Evolutionary conservation across 177 flowering plant species (phyloP), one percentile per base, ranked within the genome.

Genomic region (Vitis hybrid): DNA sequence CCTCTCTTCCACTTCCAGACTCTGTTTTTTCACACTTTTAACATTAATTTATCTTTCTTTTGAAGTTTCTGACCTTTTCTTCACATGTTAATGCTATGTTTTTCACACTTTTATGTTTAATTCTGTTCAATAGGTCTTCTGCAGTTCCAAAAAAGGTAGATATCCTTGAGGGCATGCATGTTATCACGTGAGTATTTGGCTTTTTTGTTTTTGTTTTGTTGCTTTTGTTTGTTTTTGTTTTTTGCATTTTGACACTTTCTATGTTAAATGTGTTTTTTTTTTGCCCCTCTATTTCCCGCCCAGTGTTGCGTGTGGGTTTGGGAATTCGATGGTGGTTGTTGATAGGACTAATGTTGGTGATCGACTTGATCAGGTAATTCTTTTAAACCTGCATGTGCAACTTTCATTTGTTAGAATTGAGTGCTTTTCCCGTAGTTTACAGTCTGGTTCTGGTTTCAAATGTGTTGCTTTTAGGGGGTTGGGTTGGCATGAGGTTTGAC

Each of bases 241-340:
- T 22, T 26, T 14, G 6, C 33, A 29, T 49, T 29, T 55, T 66
- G 33, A 33, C 50, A 51, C 16, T 16, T 26, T 11, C n/a, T 11
- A 33, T 21, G 29, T 1, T 50, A 8, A 10, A 31, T 39, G n/a
- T 19, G 31, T 68, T 11, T 12, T 3, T 18, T 39, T 5, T 39
- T 39, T 33, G 45, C 13, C 22, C 22, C 22, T n/a, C 3, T 62
- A 65, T 49, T 60, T 50, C 60, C 6, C 9, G 1, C 81, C 64
- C 70, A 96, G 99, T 67, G 99, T 92, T 81, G 98, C 94, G 39
- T 96, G 99, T 84, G 99, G 99, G 51, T 66, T 84, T 77, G 90
- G 90, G 48, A 89, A 85, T 80, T 92, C 98, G n/a, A 70, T 96
- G 94, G 82, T 89, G 72, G 79, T 96, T 18, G 92, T 96, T 74